Conservation (phyloP, 192 early-diverging fungal genomes). For the Backusella australiensis region DNA sequence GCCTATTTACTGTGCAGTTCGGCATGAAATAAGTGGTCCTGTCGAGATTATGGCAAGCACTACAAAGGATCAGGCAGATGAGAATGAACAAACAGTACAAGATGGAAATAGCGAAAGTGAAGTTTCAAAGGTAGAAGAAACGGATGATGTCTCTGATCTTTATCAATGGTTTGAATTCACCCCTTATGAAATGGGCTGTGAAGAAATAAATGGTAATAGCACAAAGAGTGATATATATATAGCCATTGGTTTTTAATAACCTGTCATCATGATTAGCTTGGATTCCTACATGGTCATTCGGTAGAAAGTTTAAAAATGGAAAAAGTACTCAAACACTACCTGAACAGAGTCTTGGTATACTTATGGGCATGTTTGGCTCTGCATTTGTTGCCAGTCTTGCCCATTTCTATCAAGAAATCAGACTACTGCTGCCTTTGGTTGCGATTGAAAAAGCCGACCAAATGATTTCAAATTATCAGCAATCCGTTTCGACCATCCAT, state of each 20-base stretch:
- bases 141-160: constrained; percentile 33
- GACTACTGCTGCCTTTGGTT: constrained; percentile 33
- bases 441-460: constrained; percentile 39
- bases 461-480: constrained; percentile 44
- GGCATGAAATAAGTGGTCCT: constrained; percentile 50
- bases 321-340: constrained; percentile 56
- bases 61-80: neutral
- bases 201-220: constrained; percentile 58
- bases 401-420: constrained; percentile 45
- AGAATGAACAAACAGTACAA: neutral
- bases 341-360: constrained; percentile 65
- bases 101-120: constrained; percentile 14
- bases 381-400: constrained; percentile 53
- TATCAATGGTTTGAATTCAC: constrained; percentile 84
- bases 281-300: constrained; percentile 77
- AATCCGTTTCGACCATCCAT: constrained; percentile 51
- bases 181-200: constrained; percentile 76
- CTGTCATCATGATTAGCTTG: constrained; percentile 44
- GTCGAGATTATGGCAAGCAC: neutral
- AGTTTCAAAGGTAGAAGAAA: constrained; percentile 29
- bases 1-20: constrained; percentile 74
- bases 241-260: too few species aligned
- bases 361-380: constrained; percentile 57
- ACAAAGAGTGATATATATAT: neutral
- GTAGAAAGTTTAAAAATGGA: constrained; percentile 62